phyloP scores from a whole-genome alignment of 163 green algal species.

The Scenedesmus sp. region DNA sequence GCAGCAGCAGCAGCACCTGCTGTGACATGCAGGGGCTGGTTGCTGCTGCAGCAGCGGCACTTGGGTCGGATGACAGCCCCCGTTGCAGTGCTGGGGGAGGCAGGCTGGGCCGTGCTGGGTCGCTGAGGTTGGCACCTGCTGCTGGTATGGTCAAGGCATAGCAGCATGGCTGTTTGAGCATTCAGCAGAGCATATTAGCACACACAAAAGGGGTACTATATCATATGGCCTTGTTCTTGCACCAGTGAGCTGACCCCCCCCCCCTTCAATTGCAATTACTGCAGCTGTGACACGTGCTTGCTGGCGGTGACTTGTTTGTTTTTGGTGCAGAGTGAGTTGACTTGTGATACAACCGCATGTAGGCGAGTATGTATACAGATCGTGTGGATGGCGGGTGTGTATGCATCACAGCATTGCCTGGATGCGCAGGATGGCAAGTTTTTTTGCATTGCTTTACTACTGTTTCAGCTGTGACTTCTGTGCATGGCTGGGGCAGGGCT shows the following conservation, averaged over 20 bases:
- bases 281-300: neutral
- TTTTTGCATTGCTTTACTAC: neutral
- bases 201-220: neutral
- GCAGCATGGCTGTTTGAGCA: neutral
- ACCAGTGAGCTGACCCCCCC: neutral
- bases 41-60: neutral
- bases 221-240: neutral
- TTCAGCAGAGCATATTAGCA: neutral
- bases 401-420: neutral
- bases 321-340: neutral
- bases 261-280: neutral
- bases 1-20: conserved; percentile 4
- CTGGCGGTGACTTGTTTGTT: too few relatives aligned
- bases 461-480: neutral
- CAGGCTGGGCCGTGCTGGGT: neutral
- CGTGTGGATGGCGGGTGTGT: neutral
- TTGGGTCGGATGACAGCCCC: conserved; percentile 10
- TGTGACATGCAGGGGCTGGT: neutral
- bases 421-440: neutral
- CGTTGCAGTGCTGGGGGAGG: neutral
- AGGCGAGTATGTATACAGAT: neutral
- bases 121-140: neutral
- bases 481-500: too few relatives aligned
- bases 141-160: conserved; percentile 9
- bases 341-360: neutral